Evolutionary conservation across 2,329 filamentous ascomycete species (phyloP), one percentile per base, ranked within the genome.

Genomic region (Pestalotiopsis sp.): DNA sequence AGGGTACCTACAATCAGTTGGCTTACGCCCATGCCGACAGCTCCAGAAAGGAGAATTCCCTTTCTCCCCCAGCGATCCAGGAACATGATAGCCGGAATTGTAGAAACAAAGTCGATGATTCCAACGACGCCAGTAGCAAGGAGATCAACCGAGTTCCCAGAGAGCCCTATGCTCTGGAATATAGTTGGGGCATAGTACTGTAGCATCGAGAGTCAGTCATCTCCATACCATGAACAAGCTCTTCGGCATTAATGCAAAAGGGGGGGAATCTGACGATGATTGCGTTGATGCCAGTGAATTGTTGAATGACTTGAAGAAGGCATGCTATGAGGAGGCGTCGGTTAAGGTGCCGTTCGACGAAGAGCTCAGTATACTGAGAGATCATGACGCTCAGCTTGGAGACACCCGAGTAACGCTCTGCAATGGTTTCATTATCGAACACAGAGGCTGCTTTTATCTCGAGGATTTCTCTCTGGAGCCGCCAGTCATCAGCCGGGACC

Each of bases 51-150:
- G 6, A 86, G 75, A 2, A 87, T 76, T 9, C 81, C 81, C 25
- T 83, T 80, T 4, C 85, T 81, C 12, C 85, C 84, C 49, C 85
- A 75, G 3, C 76, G 77, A 69, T 87, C 85, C 76, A 86, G 83
- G 52, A 78, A 69, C 57, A 82, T 71, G 1, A 77, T 72, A 0
- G 81, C 80, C 0, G 81, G 81, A 0, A 83, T 66, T 0, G 81
- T 82, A 14, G 76, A 77, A 23, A 89, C 74, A 58, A 82, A 84
- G 79, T 87, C 87, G 5, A 86, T 83, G 38, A 89, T 85, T 17
- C 87, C 87, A 23, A 86, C 85, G 0, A 90, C 86, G 6, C 87
- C 88, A 1, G 87, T 89, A 1, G 87, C 87, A 13, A 89, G 78
- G 0, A 90, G 80, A 0, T 73, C 61, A 69, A 84, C 77, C 70